phyloP scores from a whole-genome alignment of 2,329 filamentous ascomycete species.

The Ophiocordyceps unilateralis region DNA sequence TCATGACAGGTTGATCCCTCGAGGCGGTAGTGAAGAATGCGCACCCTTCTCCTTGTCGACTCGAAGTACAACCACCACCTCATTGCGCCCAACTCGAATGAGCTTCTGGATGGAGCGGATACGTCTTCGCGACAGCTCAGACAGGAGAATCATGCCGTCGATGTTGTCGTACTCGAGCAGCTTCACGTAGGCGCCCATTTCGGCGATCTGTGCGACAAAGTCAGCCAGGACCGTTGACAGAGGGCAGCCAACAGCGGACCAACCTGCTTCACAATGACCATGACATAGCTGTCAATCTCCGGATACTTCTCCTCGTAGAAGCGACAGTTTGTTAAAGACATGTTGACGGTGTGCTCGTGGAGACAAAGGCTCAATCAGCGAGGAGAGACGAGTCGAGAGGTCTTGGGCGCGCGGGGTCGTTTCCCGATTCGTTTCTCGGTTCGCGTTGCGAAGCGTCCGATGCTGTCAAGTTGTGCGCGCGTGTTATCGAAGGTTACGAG shows the following conservation, averaged over 20 bases:
- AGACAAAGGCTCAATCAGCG: conserved; percentile 8
- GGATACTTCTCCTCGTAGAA: conserved; percentile 92
- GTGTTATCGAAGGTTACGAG: background rate
- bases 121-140: conserved; percentile 92
- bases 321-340: conserved; percentile 92
- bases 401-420: conserved; percentile 13
- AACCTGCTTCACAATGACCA: conserved; percentile 99
- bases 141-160: conserved; percentile 98
- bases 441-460: conserved; percentile 1
- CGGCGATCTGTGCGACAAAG: conserved; percentile 68
- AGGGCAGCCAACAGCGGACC: conserved; percentile 9
- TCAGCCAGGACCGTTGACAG: background rate
- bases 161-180: conserved; percentile 99
- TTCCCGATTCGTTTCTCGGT: conserved; percentile 10
- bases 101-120: conserved; percentile 98
- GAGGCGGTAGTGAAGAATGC: conserved; percentile 4
- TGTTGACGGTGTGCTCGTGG: conserved; percentile 37
- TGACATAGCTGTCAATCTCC: conserved; percentile 98
- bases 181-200: conserved; percentile 99
- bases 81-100: conserved; percentile 92
- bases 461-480: background rate
- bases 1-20: background rate
- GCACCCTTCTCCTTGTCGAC: conserved; percentile 97
- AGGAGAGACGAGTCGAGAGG: conserved; percentile 6
- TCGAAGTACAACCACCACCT: conserved; percentile 94